Conservation (phyloP, 2,329 filamentous ascomycete species). For the Fusarium temperatum region DNA sequence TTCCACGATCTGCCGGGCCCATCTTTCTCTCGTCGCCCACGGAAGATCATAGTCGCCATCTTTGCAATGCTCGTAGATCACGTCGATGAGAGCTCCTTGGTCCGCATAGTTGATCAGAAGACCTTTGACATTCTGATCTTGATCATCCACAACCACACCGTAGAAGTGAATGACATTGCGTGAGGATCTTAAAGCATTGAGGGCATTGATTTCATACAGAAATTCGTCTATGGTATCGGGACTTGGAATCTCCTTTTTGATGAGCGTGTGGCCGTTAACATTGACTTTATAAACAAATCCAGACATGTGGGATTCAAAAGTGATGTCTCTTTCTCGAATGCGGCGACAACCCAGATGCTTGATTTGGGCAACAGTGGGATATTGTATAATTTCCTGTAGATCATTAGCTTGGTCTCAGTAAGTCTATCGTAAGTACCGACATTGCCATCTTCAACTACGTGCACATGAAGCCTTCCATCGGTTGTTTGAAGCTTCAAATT, state of each 20-base stretch:
- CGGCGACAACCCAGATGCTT: constrained; percentile 74
- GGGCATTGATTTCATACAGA: constrained; percentile 94
- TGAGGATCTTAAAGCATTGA: constrained; percentile 79
- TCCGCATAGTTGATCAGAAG: constrained; percentile 89
- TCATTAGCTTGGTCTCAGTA: constrained; percentile 21
- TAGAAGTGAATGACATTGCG: constrained; percentile 85
- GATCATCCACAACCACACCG: constrained; percentile 88
- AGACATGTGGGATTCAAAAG: constrained; percentile 92
- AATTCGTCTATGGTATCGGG: constrained; percentile 97
- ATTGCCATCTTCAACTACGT: constrained; percentile 96
- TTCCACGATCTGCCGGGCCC: constrained; percentile 90
- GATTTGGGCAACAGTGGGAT: constrained; percentile 77
- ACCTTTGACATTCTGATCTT: constrained; percentile 85
- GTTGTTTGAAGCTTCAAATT: constrained; percentile 93
- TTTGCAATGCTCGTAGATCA: constrained; percentile 82
- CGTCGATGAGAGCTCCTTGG: constrained; percentile 86
- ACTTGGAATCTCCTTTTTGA: constrained; percentile 98
- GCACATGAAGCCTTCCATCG: constrained; percentile 88
- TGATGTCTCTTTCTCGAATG: constrained; percentile 77
- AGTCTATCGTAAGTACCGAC: constrained; percentile 51
- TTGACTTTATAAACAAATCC: constrained; percentile 96
- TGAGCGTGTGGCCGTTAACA: constrained; percentile 73
- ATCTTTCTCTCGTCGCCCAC: constrained; percentile 81
- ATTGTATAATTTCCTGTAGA: constrained; percentile 83
- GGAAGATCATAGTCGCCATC: constrained; percentile 63